Base-by-base conservation (phyloP, 2,329 filamentous ascomycete species). In the Aspergillus amoenus region DNA sequence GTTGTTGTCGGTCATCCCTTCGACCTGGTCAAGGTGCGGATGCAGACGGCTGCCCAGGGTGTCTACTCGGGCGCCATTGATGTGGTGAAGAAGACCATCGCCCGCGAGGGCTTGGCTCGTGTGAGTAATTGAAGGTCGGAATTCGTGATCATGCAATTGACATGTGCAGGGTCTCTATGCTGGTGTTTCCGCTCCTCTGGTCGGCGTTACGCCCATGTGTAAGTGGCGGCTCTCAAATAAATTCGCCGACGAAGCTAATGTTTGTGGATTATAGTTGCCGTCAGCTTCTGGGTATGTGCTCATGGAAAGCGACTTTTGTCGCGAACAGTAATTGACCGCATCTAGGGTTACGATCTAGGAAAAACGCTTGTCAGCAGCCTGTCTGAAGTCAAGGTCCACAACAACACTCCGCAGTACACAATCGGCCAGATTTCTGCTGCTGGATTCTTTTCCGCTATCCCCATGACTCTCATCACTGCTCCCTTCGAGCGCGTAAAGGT, bases 201-300 rank as follows among this genome's bases (percentile, higher is more conserved):
- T 97, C 9, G 94, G 94, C 53, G 94, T 99, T 15, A 99, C 94
- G 60, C 94, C 94, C 55, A 99, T 99, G 94, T 99, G 93, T 97
- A 84, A 78, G 93, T 85, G 54, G 6, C 13, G 9, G 13, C 32
- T 1, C n/a, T 4, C 3, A 39, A 24, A 4, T 34, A 13, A 12
- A 30, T 30, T 12, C 39, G 18, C 5, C 22, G 13, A 3, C 22
- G 1, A 12, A 24, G 15, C 60, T 64, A 56, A 59, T 45, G 2
- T 2, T 21, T n/a, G 27, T 37, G 12, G n/a, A 44, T 22, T 50
- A 30, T 60, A 86, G 84, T 88, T 68, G 85, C 85, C 51, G 84
- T 88, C 17, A 86, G 83, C 70, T 88, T 88, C 76, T 88, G 85
- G 85, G 78, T 80, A 78, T 39, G 76, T 65, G 5, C 17, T 17